A percentile compares a stretch with the other conserved stretches of the same genome.
Conservation (phyloP, 805 yeast genomes). For the Saturnispora sekii region DNA sequence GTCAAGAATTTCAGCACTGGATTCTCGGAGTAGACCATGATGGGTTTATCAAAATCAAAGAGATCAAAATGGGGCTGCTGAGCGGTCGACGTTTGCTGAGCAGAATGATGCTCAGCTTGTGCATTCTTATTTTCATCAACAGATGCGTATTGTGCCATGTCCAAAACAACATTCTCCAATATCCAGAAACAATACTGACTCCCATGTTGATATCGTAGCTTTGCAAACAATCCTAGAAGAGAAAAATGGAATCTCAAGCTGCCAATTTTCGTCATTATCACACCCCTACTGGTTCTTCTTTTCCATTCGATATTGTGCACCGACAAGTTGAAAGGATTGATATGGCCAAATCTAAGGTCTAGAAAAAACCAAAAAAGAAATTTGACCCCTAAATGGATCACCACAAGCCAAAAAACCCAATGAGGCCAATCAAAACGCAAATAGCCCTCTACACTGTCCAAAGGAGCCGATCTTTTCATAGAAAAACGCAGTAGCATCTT, state of each 20-base stretch:
- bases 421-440: background rate
- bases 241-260: conserved; percentile 7
- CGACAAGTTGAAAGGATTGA: conserved; percentile 9
- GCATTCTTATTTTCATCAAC: background rate
- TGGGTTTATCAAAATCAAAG: conserved; percentile 15
- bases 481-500: too few species aligned
- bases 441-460: background rate
- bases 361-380: background rate
- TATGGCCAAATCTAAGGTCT: background rate
- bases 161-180: background rate
- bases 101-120: background rate
- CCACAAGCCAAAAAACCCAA: conserved; percentile 2
- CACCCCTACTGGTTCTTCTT: background rate
- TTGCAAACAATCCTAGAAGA: conserved; percentile 2
- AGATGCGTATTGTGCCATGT: background rate
- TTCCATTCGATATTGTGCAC: conserved; percentile 4
- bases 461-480: too few species aligned
- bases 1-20: conserved; percentile 9
- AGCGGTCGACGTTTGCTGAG: background rate
- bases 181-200: conserved; percentile 1
- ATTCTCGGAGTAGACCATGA: conserved; percentile 14
- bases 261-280: background rate
- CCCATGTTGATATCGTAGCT: background rate
- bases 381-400: background rate
- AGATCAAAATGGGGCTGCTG: background rate